A percentile compares a stretch with the other conserved stretches of the same genome.
phyloP scores from a whole-genome alignment of 78 protist species.

The Chrysochromulina parva region DNA sequence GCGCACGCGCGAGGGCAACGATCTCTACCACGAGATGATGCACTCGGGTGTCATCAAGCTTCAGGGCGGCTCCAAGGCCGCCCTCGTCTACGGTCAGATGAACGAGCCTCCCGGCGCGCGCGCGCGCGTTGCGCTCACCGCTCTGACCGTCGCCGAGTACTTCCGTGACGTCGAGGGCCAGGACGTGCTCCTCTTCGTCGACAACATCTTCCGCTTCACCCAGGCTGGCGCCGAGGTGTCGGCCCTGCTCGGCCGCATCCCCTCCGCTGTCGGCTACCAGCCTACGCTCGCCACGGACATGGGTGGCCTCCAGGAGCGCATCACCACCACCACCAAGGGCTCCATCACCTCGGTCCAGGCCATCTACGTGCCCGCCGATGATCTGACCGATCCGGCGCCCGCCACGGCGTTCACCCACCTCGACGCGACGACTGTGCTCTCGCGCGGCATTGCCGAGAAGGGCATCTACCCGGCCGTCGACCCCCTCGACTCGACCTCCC shows the following conservation, averaged over 20 bases:
- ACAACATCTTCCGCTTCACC: constrained; percentile 99
- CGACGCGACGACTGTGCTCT: constrained; percentile 98
- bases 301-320: constrained; percentile 98
- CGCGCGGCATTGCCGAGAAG: constrained; percentile 94
- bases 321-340: constrained; percentile 95
- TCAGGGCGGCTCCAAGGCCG: constrained; percentile 87
- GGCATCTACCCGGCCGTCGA: constrained; percentile 99
- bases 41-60: constrained; percentile 94
- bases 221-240: constrained; percentile 98
- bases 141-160: constrained; percentile 97
- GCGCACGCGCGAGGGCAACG: constrained; percentile 99
- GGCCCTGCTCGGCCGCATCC: constrained; percentile 98
- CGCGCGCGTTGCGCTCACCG: constrained; percentile 98
- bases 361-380: constrained; percentile 99
- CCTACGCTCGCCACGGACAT: constrained; percentile 98
- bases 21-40: constrained; percentile 98
- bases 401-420: constrained; percentile 99
- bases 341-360: constrained; percentile 99
- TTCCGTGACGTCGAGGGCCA: constrained; percentile 98
- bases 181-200: constrained; percentile 98
- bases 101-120: constrained; percentile 99
- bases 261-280: constrained; percentile 99
- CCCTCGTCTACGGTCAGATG: constrained; percentile 99
- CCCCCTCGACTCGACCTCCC: constrained; percentile 96
- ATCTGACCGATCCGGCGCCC: constrained; percentile 99